A percentile compares a stretch with the other conserved stretches of the same genome.
These are phyloP conservation scores for Neocatenulostroma microsporum DNA, from an alignment of 2,329 filamentous ascomycete species.

Conservation along the genomic window DNA sequence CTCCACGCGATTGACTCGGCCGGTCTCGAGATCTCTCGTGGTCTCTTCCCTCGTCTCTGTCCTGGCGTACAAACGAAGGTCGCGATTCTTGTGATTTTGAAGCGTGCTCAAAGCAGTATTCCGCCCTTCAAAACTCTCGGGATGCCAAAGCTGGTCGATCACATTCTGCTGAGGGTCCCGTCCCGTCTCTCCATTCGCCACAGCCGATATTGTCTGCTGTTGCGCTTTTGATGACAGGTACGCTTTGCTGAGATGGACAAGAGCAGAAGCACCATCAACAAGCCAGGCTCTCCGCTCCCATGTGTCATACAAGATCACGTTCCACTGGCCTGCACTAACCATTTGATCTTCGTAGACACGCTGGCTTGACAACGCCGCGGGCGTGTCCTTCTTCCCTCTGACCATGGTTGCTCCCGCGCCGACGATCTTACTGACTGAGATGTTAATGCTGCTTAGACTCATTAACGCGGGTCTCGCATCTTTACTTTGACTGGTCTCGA, in stretches of 20 bases:
- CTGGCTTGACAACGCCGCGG: not conserved
- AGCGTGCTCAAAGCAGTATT: not conserved
- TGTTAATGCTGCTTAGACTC: not conserved
- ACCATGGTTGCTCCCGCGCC: not conserved
- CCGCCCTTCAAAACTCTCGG: not conserved
- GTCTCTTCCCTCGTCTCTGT: too few species aligned
- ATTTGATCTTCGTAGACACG: not conserved
- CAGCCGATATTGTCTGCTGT: not conserved
- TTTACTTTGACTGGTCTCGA: not conserved
- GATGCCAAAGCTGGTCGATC: too few species aligned
- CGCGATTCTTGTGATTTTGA: not conserved
- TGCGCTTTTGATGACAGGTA: not conserved
- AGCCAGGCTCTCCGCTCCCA: not conserved
- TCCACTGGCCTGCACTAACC: not conserved
- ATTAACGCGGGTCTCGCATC: not conserved
- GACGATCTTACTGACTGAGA: conserved; percentile 1
- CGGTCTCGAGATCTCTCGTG: not conserved
- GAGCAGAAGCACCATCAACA: not conserved
- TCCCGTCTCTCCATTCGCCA: not conserved
- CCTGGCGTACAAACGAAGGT: not conserved
- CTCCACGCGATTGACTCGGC: too few species aligned
- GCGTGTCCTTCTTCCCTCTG: conserved; percentile 1
- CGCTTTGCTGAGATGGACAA: not conserved
- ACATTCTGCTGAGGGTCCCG: not conserved
- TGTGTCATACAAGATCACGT: not conserved